These are phyloP conservation scores for Micractinium sp. DNA, from an alignment of 139 green algal genomes.

Conservation along the genomic window DNA sequence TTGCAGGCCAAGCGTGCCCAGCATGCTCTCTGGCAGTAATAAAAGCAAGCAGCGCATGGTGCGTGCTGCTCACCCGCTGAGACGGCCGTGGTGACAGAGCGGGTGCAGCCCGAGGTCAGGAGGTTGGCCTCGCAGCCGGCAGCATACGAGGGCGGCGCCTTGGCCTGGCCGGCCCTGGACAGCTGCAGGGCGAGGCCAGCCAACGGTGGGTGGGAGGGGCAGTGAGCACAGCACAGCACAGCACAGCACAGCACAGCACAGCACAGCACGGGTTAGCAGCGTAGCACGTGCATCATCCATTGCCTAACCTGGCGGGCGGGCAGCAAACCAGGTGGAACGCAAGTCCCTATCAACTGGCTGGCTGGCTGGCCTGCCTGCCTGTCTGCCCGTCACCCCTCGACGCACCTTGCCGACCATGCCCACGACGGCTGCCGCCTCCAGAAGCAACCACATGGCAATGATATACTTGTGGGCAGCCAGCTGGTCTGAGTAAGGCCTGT, in stretches of 20 bases:
- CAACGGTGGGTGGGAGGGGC: too few species aligned
- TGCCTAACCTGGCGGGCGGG: too few species aligned
- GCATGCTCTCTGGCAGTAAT: background rate
- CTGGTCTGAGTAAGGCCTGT: background rate
- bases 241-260: background rate
- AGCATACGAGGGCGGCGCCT: background rate
- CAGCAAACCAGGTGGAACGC: too few species aligned
- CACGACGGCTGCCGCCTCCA: background rate
- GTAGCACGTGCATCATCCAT: too few species aligned
- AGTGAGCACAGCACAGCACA: too few species aligned
- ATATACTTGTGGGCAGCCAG: background rate
- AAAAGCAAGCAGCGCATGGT: background rate
- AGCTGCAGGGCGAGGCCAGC: too few species aligned
- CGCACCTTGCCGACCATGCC: background rate
- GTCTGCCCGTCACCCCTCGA: background rate
- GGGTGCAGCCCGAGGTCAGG: background rate
- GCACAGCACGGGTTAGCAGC: background rate
- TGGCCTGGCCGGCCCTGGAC: background rate
- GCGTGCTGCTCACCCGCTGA: too few species aligned
- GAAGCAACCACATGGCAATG: background rate
- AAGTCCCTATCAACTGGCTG: too few species aligned
- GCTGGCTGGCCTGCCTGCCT: background rate
- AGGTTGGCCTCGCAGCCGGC: slow-evolving; percentile 3
- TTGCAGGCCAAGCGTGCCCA: background rate
- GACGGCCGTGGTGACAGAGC: background rate